Evolutionary conservation across 495 filamentous ascomycete genomes (phyloP).

Genomic region (Aspergillus nidulans): DNA sequence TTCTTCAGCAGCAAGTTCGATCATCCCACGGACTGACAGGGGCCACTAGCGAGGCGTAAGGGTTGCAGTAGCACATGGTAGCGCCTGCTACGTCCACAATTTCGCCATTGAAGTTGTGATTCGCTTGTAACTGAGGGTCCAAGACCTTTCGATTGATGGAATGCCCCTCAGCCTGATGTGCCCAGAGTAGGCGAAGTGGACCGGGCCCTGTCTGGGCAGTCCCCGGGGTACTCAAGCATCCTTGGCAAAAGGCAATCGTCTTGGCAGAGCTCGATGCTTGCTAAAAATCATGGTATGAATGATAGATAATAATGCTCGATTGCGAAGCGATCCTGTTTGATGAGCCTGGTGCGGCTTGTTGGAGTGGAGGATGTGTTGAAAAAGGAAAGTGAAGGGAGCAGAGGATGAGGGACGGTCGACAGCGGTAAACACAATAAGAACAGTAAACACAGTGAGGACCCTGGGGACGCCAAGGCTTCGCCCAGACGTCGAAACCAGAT

Average conservation of each 20-base stretch:
- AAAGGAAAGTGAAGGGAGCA: not conserved
- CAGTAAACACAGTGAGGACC: not conserved
- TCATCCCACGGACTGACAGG: not conserved
- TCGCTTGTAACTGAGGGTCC: not conserved
- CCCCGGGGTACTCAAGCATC: slow-evolving; percentile 3
- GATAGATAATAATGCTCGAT: no score
- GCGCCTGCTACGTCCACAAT: not conserved
- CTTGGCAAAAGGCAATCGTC: not conserved
- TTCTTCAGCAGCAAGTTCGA: no score
- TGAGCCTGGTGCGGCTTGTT: not conserved
- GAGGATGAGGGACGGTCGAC: not conserved
- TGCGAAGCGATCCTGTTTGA: not conserved
- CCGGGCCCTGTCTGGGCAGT: not conserved
- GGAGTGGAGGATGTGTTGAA: not conserved
- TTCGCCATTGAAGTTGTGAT: not conserved
- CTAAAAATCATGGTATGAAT: not conserved
- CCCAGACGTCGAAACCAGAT: not conserved
- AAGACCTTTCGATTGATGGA: not conserved
- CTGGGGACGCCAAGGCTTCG: slow-evolving; percentile 4
- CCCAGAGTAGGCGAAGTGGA: not conserved
- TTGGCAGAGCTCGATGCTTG: not conserved
- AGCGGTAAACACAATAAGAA: not conserved
- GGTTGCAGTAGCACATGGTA: not conserved
- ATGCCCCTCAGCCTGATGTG: not conserved
- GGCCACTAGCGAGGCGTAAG: not conserved